Evolutionary conservation across 768 basidiomycete genomes (phyloP).

Genomic region (Boletus pseudopeckii): DNA sequence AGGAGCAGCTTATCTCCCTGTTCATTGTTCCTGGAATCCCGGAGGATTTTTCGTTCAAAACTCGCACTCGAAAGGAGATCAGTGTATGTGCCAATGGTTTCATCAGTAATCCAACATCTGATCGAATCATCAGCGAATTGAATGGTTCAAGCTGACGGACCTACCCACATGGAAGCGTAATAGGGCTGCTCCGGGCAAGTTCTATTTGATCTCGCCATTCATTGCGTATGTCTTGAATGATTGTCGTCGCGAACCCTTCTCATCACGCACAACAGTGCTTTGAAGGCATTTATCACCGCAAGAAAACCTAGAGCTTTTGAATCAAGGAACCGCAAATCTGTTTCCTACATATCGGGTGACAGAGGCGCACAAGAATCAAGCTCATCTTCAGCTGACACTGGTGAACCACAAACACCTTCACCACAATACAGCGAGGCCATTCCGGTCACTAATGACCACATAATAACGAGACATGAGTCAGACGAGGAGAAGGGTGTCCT

Average conservation of each 20-base stretch:
- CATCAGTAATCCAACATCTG: constrained; percentile 4
- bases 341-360: constrained; percentile 27
- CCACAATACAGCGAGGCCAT: constrained; percentile 48
- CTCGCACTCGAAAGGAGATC: constrained; percentile 96
- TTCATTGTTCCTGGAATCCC: constrained; percentile 87
- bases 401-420: constrained; percentile 63
- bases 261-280: constrained; percentile 13
- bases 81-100: constrained; percentile 56
- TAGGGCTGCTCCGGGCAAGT: constrained; percentile 68
- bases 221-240: constrained; percentile 57
- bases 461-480: constrained; percentile 29
- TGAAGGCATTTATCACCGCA: constrained; percentile 68
- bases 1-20: constrained; percentile 86
- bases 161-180: constrained; percentile 91
- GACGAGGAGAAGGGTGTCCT: constrained; percentile 29
- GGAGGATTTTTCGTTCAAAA: constrained; percentile 86
- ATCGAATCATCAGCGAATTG: constrained; percentile 70
- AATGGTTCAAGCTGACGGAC: constrained; percentile 90
- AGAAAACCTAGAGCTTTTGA: constrained; percentile 50
- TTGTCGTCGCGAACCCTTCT: background rate
- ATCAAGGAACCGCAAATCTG: constrained; percentile 35
- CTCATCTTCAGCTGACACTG: constrained; percentile 60
- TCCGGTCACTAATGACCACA: constrained; percentile 16
- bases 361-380: constrained; percentile 55
- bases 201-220: constrained; percentile 94